phyloP scores from a whole-genome alignment of 352 stramenopile genomes.

The Detonula confervacea region DNA sequence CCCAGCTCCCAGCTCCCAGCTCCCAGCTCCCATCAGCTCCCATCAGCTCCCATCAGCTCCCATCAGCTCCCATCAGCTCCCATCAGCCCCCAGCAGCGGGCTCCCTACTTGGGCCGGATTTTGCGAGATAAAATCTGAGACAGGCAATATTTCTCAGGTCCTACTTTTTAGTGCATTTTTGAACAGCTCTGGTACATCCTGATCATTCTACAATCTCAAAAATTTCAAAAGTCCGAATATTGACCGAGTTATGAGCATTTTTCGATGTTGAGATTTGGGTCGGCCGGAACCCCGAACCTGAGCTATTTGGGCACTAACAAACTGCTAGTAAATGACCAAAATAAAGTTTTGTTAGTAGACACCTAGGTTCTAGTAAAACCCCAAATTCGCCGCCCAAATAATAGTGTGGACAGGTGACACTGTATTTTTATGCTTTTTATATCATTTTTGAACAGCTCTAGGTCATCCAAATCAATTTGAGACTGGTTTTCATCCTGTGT shows the following conservation, averaged over 20 bases:
- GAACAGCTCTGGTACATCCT: slow-evolving; percentile 15
- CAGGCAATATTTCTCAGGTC: slow-evolving; percentile 10
- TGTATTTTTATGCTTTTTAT: too few relatives aligned
- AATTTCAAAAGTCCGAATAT: slow-evolving; percentile 30
- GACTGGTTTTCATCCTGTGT: neutral
- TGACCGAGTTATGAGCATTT: slow-evolving; percentile 28
- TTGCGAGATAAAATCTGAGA: slow-evolving; percentile 10
- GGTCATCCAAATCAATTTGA: too few relatives aligned
- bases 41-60: too few relatives aligned
- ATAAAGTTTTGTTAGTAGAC: too few relatives aligned
- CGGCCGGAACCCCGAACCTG: neutral
- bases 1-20: too few relatives aligned
- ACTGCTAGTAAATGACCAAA: slow-evolving; percentile 18
- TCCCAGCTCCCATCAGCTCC: too few relatives aligned
- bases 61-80: too few relatives aligned
- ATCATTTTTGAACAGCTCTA: too few relatives aligned
- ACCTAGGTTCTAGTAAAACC: too few relatives aligned
- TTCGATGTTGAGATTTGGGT: neutral
- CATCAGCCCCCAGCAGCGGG: too few relatives aligned
- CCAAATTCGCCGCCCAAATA: too few relatives aligned
- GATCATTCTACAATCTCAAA: slow-evolving; percentile 24
- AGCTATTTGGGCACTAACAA: slow-evolving; percentile 22
- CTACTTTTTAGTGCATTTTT: slow-evolving; percentile 14
- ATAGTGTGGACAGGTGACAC: too few relatives aligned
- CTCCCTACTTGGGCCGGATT: slow-evolving; percentile 2